Evolutionary conservation across 2,329 filamentous ascomycete genomes (phyloP), one percentile per base, ranked within the genome.

Genomic region (Aspergillus quadricinctus): DNA sequence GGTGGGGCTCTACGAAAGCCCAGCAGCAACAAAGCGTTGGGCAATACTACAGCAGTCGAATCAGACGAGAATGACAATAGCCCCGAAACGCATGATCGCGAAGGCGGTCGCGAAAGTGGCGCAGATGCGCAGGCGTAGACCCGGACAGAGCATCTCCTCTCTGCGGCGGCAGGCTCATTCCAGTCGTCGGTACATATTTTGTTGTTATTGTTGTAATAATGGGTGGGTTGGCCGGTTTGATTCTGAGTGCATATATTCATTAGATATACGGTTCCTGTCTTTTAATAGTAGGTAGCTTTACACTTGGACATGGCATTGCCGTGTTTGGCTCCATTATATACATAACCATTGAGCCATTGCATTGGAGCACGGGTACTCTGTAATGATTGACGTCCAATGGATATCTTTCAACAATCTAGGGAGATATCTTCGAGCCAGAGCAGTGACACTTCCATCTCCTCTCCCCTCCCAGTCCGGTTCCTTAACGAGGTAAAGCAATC

Each of bases 1-100:
- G 71, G 71, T 7, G 69, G 67, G 28, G 66, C 68, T 21, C 58
- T 75, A 14, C 64, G 69, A 35, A 68, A 59, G 48, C 53, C 55
- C 17, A 58, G 51, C 23, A 55, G 25, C 17, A 31, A 19, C 19
- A 19, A 28, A n/a, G 43, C 6, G 14, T 27, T 25, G 43, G 23
- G 23, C 43, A 46, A 14, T 46, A 9, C 43, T 11, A 23, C 43
- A 46, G 10, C 43, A 27, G 43, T 23, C 9, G 21, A 46, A 46
- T 11, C 43, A 46, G 19, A 14, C 17, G 49, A 50, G 49, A 17
- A 50, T 14, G 29, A 10, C 19, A 9, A 17, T 31, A 29, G 37
- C 10, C n/a, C 17, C 25, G 57, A 57, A n/a, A 52, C 57, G 11
- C 55, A 37, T 27, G 9, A n/a, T 19, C 14, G 31, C 14, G 48